Evolutionary conservation across 176 grass and related monocot species (phyloP).

Genomic region (Oryza punctata): DNA sequence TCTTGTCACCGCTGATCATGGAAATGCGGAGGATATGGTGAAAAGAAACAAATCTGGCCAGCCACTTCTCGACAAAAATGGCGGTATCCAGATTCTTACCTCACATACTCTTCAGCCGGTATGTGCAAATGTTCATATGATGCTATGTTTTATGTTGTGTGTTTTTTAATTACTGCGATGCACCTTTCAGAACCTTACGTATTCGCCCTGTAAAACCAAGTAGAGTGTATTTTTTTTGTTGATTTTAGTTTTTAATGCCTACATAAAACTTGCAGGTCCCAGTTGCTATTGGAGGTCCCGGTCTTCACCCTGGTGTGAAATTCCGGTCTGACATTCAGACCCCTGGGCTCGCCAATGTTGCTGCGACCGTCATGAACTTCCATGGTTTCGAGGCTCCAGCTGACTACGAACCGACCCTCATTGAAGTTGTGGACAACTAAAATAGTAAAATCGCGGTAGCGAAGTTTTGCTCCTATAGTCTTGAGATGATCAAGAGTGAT

Average conservation of each 20-base stretch:
- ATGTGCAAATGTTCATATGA: constrained; percentile 27
- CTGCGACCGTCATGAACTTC: constrained; percentile 92
- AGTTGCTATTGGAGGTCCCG: constrained; percentile 91
- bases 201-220: not conserved
- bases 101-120: constrained; percentile 97
- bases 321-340: constrained; percentile 66
- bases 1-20: constrained; percentile 95
- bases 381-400: constrained; percentile 80
- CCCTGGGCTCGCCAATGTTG: constrained; percentile 87
- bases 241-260: constrained; percentile 4
- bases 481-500: constrained; percentile 20
- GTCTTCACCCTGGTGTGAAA: constrained; percentile 67
- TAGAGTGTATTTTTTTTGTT: not conserved
- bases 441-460: constrained; percentile 21
- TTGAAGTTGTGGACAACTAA: constrained; percentile 74
- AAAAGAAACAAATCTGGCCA: constrained; percentile 91
- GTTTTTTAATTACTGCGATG: not conserved
- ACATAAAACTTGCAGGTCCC: constrained; percentile 67
- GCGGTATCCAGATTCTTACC: constrained; percentile 90
- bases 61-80: constrained; percentile 63
- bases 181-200: not conserved
- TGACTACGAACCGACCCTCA: constrained; percentile 84
- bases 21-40: constrained; percentile 98
- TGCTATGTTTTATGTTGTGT: not conserved
- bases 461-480: constrained; percentile 58